Conservation (phyloP, 495 filamentous ascomycete species). For the Hypoxylon fuscum region DNA sequence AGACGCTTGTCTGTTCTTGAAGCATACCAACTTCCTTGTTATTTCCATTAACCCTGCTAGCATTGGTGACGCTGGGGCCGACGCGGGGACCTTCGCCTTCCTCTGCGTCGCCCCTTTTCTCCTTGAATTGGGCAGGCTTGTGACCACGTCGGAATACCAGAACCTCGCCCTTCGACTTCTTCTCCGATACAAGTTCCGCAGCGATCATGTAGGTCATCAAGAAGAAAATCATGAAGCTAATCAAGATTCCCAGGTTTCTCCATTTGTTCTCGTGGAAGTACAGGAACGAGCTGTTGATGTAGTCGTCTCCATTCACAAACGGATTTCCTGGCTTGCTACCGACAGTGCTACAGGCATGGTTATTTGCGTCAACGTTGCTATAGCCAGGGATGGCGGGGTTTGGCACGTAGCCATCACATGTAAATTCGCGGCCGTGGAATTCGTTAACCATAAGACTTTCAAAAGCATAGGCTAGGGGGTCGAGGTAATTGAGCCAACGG, state of each 20-base stretch:
- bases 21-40: constrained; percentile 55
- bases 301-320: constrained; percentile 71
- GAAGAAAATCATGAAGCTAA: constrained; percentile 77
- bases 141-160: constrained; percentile 84
- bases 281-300: constrained; percentile 66
- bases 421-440: constrained; percentile 72
- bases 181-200: constrained; percentile 78
- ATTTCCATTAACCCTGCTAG: constrained; percentile 52
- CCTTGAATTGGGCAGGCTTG: constrained; percentile 64
- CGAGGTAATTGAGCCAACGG: constrained; percentile 86
- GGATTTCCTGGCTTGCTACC: constrained; percentile 67
- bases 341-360: constrained; percentile 67
- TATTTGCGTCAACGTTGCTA: constrained; percentile 44
- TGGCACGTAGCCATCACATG: constrained; percentile 71
- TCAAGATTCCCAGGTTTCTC: constrained; percentile 84
- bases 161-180: constrained; percentile 88
- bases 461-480: constrained; percentile 87
- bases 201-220: constrained; percentile 71
- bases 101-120: constrained; percentile 62
- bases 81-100: constrained; percentile 59
- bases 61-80: constrained; percentile 50
- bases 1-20: constrained; percentile 72
- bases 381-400: constrained; percentile 56
- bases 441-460: constrained; percentile 93
- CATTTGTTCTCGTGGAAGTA: constrained; percentile 73